Percentiles rank a stretch among this genome's conserved stretches.
Evolutionary conservation across 1,284 basidiomycete species (phyloP).

Genomic region (Psilocybe mexicana): DNA sequence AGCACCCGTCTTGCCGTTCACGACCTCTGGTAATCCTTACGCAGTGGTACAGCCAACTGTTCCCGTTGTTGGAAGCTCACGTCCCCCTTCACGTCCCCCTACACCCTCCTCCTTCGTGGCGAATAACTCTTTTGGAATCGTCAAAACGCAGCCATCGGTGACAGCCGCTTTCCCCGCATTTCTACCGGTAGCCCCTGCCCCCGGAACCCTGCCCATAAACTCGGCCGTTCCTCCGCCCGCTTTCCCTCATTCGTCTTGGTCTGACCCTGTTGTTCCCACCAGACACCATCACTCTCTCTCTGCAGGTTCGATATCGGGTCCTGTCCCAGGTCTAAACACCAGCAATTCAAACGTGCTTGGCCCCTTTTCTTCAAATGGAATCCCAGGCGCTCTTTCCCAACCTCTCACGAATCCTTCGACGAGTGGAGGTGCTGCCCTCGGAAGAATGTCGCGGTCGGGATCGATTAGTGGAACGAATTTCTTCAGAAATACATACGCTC

Average conservation of each 20-base stretch:
- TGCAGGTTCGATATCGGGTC: slow-evolving; percentile 33
- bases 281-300: slow-evolving; percentile 47
- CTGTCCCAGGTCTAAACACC: slow-evolving; percentile 21
- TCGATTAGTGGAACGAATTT: slow-evolving; percentile 52
- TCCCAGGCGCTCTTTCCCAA: slow-evolving; percentile 19
- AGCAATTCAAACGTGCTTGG: slow-evolving; percentile 16
- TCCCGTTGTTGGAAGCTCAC: slow-evolving; percentile 29
- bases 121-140: slow-evolving; percentile 29
- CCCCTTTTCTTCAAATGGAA: slow-evolving; percentile 16
- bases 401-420: slow-evolving; percentile 27
- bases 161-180: slow-evolving; percentile 30
- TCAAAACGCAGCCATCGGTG: slow-evolving; percentile 24
- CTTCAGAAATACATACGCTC: slow-evolving; percentile 40
- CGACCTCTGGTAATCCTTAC: slow-evolving; percentile 27
- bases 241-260: slow-evolving; percentile 41
- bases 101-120: slow-evolving; percentile 33
- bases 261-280: slow-evolving; percentile 36
- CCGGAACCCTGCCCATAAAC: slow-evolving; percentile 20
- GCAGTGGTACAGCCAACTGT: slow-evolving; percentile 13
- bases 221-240: slow-evolving; percentile 27
- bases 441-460: slow-evolving; percentile 63
- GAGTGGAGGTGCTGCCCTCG: slow-evolving; percentile 37
- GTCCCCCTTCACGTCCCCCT: slow-evolving; percentile 42
- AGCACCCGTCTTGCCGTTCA: slow-evolving; percentile 25
- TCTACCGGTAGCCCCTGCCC: slow-evolving; percentile 25